Evolutionary conservation across 352 stramenopile genomes (phyloP).

Genomic region (Peronospora destructor): DNA sequence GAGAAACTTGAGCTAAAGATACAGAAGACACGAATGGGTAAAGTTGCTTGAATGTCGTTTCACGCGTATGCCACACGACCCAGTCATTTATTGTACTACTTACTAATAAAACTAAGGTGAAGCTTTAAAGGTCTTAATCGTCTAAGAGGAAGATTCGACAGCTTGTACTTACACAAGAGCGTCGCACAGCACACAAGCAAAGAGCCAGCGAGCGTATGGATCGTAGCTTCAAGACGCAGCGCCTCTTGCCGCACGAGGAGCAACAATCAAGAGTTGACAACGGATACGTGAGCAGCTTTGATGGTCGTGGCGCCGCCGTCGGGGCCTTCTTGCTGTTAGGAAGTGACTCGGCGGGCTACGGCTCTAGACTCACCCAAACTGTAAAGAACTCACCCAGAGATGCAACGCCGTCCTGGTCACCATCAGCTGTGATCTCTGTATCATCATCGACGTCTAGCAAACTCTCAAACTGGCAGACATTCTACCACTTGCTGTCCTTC

Average conservation of each 20-base stretch:
- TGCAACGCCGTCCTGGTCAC: slow-evolving; percentile 8
- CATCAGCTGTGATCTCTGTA: slow-evolving; percentile 11
- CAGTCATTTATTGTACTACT: slow-evolving; percentile 7
- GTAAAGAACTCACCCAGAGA: slow-evolving; percentile 13
- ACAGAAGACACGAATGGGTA: background rate
- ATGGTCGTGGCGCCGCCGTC: slow-evolving; percentile 18
- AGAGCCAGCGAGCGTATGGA: slow-evolving; percentile 17
- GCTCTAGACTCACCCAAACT: slow-evolving; percentile 7
- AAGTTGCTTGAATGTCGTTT: slow-evolving; percentile 16
- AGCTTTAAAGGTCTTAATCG: slow-evolving; percentile 14
- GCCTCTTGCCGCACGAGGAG: slow-evolving; percentile 26
- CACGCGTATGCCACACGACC: slow-evolving; percentile 7
- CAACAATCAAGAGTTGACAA: slow-evolving; percentile 18
- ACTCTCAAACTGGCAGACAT: slow-evolving; percentile 55
- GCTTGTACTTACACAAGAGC: background rate
- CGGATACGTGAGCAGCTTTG: slow-evolving; percentile 24
- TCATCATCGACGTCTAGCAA: slow-evolving; percentile 12
- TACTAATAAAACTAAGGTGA: background rate
- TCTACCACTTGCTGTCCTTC: slow-evolving; percentile 68
- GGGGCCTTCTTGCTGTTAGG: slow-evolving; percentile 15
- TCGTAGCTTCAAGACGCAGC: slow-evolving; percentile 31
- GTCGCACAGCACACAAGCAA: background rate
- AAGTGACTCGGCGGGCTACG: slow-evolving; percentile 12
- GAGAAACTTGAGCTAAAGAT: no score
- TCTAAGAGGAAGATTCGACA: slow-evolving; percentile 10